phyloP scores from a whole-genome alignment of 2,329 filamentous ascomycete genomes.

The Clonostachys solani region DNA sequence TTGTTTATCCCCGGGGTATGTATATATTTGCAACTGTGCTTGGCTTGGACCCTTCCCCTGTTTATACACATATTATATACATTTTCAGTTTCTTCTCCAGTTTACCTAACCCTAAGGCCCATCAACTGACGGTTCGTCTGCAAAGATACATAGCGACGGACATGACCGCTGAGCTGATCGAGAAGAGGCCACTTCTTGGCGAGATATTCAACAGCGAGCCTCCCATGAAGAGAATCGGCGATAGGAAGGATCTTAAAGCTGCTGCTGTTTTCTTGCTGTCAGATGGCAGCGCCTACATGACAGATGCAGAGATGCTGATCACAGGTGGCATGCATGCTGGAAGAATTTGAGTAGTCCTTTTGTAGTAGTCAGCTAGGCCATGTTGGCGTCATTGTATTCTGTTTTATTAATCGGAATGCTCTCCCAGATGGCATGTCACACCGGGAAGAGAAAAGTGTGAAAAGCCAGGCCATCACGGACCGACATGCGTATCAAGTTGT shows the following conservation, averaged over 20 bases:
- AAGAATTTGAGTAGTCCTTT: no score
- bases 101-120: background rate
- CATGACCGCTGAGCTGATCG: conserved; percentile 22
- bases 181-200: conserved; percentile 15
- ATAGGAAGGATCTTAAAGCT: conserved; percentile 29
- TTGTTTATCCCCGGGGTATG: conserved; percentile 25
- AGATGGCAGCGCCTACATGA: conserved; percentile 33
- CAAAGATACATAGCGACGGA: conserved; percentile 26
- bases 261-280: conserved; percentile 32
- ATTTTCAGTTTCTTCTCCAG: no score
- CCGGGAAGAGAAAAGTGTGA: no score
- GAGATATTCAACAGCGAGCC: conserved; percentile 29
- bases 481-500: no score
- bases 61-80: background rate
- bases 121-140: no score
- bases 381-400: no score
- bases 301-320: conserved; percentile 25
- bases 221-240: conserved; percentile 29
- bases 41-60: background rate
- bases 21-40: background rate
- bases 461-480: no score
- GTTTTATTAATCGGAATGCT: no score
- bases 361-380: no score
- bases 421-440: no score
- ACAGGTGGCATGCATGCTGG: conserved; percentile 27